phyloP scores from a whole-genome alignment of 2,329 filamentous ascomycete species.

The Rhinocladiella similis region DNA sequence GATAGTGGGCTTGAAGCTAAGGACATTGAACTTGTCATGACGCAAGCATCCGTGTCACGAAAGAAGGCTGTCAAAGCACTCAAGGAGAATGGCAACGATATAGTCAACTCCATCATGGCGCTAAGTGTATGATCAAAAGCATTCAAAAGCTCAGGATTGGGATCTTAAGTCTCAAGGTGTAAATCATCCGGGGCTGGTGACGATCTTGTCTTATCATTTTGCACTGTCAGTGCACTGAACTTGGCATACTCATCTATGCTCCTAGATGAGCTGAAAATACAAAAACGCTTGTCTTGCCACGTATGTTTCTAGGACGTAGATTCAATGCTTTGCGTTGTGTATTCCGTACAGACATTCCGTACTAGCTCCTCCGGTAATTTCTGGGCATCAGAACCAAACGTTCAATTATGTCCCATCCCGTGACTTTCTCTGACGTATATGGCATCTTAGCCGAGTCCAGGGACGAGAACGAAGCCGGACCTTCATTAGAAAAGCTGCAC shows the following conservation, averaged over 20 bases:
- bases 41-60: conserved; percentile 91
- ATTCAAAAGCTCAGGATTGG: conserved; percentile 10
- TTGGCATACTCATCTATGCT: conserved; percentile 5
- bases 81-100: conserved; percentile 97
- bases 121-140: conserved; percentile 66
- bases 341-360: too few species aligned
- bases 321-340: too few species aligned
- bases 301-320: not conserved
- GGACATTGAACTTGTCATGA: conserved; percentile 99
- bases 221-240: conserved; percentile 4
- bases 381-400: too few species aligned
- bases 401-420: conserved; percentile 14
- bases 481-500: conserved; percentile 11
- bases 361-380: too few species aligned
- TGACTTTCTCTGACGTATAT: conserved; percentile 1
- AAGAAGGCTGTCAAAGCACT: conserved; percentile 99
- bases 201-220: not conserved
- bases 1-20: conserved; percentile 94
- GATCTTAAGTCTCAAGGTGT: too few species aligned
- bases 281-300: conserved; percentile 1
- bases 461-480: conserved; percentile 12
- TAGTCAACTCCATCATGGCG: conserved; percentile 99
- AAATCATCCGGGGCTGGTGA: too few species aligned
- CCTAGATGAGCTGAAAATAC: conserved; percentile 12
- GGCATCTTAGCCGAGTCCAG: conserved; percentile 13